Percentiles rank a stretch among this genome's conserved stretches.
Evolutionary conservation across 2,329 filamentous ascomycete species (phyloP).

Genomic region (Talaromyces sp.): DNA sequence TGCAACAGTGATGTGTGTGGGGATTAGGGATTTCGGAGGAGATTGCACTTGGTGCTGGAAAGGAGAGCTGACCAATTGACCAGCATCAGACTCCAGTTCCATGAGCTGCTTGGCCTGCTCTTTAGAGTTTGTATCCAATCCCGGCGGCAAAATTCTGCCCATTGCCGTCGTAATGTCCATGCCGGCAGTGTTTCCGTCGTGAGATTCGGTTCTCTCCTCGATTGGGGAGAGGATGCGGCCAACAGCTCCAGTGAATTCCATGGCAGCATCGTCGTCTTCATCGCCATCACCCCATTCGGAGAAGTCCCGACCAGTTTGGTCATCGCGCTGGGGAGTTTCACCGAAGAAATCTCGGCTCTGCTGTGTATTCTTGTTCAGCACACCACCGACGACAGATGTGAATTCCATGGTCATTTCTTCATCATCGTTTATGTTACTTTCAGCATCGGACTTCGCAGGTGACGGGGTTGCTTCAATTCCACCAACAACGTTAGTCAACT

Average conservation of each 20-base stretch:
- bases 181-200: conserved; percentile 48
- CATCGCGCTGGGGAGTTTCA: conserved; percentile 14
- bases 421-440: conserved; percentile 32
- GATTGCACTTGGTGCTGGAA: conserved; percentile 37
- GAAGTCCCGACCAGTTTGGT: conserved; percentile 18
- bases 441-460: conserved; percentile 23
- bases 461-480: conserved; percentile 30
- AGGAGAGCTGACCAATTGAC: conserved; percentile 43
- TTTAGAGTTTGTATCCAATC: conserved; percentile 36
- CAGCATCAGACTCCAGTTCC: conserved; percentile 55
- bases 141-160: conserved; percentile 55
- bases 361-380: conserved; percentile 28
- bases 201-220: conserved; percentile 34
- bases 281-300: conserved; percentile 19
- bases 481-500: conserved; percentile 42
- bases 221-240: conserved; percentile 40
- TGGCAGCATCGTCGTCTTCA: conserved; percentile 39
- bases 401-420: conserved; percentile 48
- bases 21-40: conserved; percentile 23
- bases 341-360: conserved; percentile 1
- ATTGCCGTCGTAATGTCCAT: conserved; percentile 67
- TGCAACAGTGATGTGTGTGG: conserved; percentile 36
- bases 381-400: conserved; percentile 41
- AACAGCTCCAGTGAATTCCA: conserved; percentile 57
- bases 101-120: conserved; percentile 53